Evolutionary conservation across 1,139 yeast species (phyloP).

Genomic region (Blastobotrys indianensis): DNA sequence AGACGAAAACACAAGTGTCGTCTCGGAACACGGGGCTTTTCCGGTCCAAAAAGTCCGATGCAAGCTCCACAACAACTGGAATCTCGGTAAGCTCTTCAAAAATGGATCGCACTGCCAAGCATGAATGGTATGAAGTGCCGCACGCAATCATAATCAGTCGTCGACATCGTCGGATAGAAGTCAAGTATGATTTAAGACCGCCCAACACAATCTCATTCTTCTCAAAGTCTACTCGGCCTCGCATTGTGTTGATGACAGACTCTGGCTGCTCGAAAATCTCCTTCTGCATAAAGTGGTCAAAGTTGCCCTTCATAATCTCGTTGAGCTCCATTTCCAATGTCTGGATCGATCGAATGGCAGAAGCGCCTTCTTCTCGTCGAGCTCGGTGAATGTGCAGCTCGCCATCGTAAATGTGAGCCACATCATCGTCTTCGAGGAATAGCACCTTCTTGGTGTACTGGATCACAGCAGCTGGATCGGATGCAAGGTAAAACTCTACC

Average conservation of each 20-base stretch:
- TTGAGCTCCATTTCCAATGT: constrained; percentile 96
- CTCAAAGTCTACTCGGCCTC: constrained; percentile 96
- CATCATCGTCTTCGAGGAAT: constrained; percentile 95
- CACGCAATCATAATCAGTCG: constrained; percentile 98
- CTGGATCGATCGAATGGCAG: constrained; percentile 91
- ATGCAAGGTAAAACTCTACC: constrained; percentile 90
- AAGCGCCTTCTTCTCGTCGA: constrained; percentile 81
- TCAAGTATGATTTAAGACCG: constrained; percentile 78
- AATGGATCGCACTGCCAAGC: constrained; percentile 92
- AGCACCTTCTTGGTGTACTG: constrained; percentile 97
- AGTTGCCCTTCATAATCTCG: constrained; percentile 97
- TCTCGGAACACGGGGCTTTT: constrained; percentile 95
- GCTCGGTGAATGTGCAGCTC: constrained; percentile 98
- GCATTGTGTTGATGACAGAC: constrained; percentile 96
- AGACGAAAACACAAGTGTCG: constrained; percentile 94
- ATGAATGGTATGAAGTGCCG: constrained; percentile 98
- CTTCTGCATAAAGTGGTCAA: constrained; percentile 96
- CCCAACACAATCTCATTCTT: constrained; percentile 75
- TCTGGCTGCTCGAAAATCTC: constrained; percentile 99
- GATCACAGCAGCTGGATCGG: constrained; percentile 97
- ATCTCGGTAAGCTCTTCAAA: constrained; percentile 96
- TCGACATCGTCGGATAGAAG: constrained; percentile 90
- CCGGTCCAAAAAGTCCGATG: constrained; percentile 96
- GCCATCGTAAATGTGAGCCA: constrained; percentile 97
- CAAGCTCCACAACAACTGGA: constrained; percentile 93